These are phyloP conservation scores for Alternaria viburni DNA, from an alignment of 2,329 filamentous ascomycete species.

Conservation along the genomic window DNA sequence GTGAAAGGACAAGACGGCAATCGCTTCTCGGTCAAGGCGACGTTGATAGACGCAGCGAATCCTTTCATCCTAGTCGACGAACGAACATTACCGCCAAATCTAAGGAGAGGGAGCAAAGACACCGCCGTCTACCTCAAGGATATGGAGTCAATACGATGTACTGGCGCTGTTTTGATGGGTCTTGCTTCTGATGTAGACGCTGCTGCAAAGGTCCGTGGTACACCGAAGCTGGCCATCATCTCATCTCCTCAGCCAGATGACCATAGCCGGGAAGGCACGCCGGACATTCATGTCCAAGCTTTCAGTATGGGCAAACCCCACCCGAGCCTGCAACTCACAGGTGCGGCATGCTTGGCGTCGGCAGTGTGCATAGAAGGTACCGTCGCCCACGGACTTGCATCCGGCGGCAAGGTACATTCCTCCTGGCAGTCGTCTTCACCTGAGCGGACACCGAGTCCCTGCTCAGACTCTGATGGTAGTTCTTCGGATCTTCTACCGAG, in stretches of 20 bases:
- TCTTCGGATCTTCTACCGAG: conserved; percentile 4
- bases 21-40: conserved; percentile 54
- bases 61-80: conserved; percentile 67
- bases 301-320: conserved; percentile 44
- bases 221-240: conserved; percentile 67
- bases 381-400: conserved; percentile 24
- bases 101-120: conserved; percentile 53
- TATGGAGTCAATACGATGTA: conserved; percentile 63
- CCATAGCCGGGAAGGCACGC: background rate
- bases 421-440: conserved; percentile 8
- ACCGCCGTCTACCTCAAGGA: conserved; percentile 52
- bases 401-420: background rate
- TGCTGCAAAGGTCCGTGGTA: conserved; percentile 54
- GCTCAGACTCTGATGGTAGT: conserved; percentile 4
- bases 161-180: conserved; percentile 66
- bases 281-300: conserved; percentile 28
- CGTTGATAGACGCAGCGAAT: conserved; percentile 68
- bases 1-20: conserved; percentile 21
- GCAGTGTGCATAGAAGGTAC: conserved; percentile 39
- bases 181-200: conserved; percentile 52
- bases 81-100: conserved; percentile 58
- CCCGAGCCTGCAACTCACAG: conserved; percentile 43
- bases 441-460: conserved; percentile 19
- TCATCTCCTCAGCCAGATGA: conserved; percentile 32
- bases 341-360: conserved; percentile 39